A percentile compares a stretch with the other conserved stretches of the same genome.
These are phyloP conservation scores for Poronia punctata DNA, from an alignment of 495 filamentous ascomycete species.

Conservation along the genomic window DNA sequence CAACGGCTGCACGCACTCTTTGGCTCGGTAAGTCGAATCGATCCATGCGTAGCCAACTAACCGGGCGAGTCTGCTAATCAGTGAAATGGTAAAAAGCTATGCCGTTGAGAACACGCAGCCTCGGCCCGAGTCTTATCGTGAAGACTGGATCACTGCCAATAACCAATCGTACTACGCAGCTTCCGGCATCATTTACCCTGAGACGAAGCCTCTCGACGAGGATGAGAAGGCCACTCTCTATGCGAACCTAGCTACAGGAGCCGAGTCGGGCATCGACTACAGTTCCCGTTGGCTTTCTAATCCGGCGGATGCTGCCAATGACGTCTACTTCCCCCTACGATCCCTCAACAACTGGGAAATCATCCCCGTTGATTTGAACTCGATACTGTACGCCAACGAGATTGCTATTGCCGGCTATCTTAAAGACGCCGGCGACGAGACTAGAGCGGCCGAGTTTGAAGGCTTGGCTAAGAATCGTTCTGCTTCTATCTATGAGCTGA, in stretches of 20 bases:
- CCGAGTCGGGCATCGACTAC: slow-evolving; percentile 46
- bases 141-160: slow-evolving; percentile 41
- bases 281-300: slow-evolving; percentile 31
- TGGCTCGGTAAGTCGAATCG: slow-evolving; percentile 33
- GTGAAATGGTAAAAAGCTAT: slow-evolving; percentile 34
- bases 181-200: slow-evolving; percentile 43
- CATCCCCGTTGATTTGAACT: slow-evolving; percentile 44
- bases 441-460: slow-evolving; percentile 25
- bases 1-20: slow-evolving; percentile 28
- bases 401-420: slow-evolving; percentile 34
- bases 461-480: slow-evolving; percentile 29
- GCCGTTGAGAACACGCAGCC: slow-evolving; percentile 42
- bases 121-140: slow-evolving; percentile 43
- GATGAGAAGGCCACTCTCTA: slow-evolving; percentile 34
- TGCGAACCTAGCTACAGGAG: slow-evolving; percentile 41
- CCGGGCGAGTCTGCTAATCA: background rate
- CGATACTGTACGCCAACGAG: slow-evolving; percentile 44
- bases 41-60: no score
- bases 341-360: slow-evolving; percentile 35
- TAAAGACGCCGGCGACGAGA: slow-evolving; percentile 21
- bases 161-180: slow-evolving; percentile 39
- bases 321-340: slow-evolving; percentile 45
- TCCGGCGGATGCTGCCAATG: slow-evolving; percentile 35
- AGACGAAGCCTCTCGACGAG: slow-evolving; percentile 30
- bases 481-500: slow-evolving; percentile 37